Conservation (phyloP, 2,329 filamentous ascomycete species). For the Diaporthe velutina region DNA sequence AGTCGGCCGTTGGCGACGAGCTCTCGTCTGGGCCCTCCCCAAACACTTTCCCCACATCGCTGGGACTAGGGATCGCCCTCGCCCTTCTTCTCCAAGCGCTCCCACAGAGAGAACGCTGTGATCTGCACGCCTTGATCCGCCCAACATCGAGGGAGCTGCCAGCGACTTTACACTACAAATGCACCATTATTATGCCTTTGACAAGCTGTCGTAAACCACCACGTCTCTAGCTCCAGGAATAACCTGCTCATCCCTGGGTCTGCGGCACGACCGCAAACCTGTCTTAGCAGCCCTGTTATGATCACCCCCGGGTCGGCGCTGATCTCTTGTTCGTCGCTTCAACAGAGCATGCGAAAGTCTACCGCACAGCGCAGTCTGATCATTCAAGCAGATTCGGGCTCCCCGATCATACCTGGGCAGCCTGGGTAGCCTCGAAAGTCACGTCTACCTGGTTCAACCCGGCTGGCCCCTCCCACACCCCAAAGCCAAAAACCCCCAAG, state of each 20-base stretch:
- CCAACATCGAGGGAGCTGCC: not conserved
- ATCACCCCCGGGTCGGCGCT: constrained; percentile 24
- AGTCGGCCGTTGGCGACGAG: constrained; percentile 16
- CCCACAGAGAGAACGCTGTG: not conserved
- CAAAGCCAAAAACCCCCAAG: constrained; percentile 10
- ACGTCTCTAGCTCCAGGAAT: not conserved
- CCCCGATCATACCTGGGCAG: not conserved
- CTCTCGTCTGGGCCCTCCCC: constrained; percentile 1
- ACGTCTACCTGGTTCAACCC: constrained; percentile 19
- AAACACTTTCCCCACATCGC: constrained; percentile 8
- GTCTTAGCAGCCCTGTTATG: constrained; percentile 7
- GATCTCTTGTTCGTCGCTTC: constrained; percentile 23
- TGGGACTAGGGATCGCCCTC: constrained; percentile 13
- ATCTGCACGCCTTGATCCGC: not conserved
- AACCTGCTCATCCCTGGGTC: constrained; percentile 5
- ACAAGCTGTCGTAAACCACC: constrained; percentile 31
- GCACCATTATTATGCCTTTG: constrained; percentile 21
- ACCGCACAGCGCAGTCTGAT: not conserved
- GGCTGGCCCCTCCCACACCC: not conserved
- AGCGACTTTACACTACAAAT: not conserved
- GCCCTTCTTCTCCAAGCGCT: not conserved
- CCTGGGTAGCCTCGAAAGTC: not conserved
- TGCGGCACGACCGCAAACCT: constrained; percentile 2
- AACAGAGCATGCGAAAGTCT: not conserved
- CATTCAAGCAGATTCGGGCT: constrained; percentile 11